Base-by-base conservation (phyloP, 2,329 filamentous ascomycete genomes). In the Bipolaris bicolor region DNA sequence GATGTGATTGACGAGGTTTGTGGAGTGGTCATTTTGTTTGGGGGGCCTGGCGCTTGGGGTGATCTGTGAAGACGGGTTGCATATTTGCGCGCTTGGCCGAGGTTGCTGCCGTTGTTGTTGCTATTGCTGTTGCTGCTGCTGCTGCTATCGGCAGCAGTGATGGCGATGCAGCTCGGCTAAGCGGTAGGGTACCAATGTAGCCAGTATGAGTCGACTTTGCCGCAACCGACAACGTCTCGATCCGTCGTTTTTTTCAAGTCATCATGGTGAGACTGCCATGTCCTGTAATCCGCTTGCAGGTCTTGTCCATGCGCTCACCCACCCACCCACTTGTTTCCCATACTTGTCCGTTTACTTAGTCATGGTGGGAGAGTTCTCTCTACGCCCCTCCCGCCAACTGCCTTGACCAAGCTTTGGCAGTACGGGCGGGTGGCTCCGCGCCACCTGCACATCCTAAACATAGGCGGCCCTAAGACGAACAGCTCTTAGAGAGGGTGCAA, bases 1-100 rank as follows among this genome's bases (percentile, higher is more conserved):
- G 36, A 53, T 53, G 11, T 64, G 55, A 61, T 60, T 62, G 60
- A 50, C 43, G 39, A 54, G 47, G 50, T 59, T 61, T 50, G 31
- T 51, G 36, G 46, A 39, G 22, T 15, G 37, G 26, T 40, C 29
- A 29, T 46, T 33, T 44, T 20, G 20, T 20, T 45, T 45, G 29
- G 7, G 24, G 24, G 47, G 31, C 40, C 54, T 39, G 55, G 55
- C 62, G 62, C 57, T 55, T 48, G 53, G 11, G 36, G 55, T 15
- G 18, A 13, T 10, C 10, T 43, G 40, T 49, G 40, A 33, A 22
- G 7, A 16, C 37, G 41, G 43, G 5, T 40, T 40, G 44, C 40
- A 6, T 45, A 41, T 16, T 31, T 51, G 5, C 13, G 18, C 15
- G 34, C 26, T 29, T 29, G 26, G 26, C 26, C 24, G 24, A 26